Evolutionary conservation across 78 protist species (phyloP), one percentile per base, ranked within the genome.

Genomic region (Speleostelium caveatum): DNA sequence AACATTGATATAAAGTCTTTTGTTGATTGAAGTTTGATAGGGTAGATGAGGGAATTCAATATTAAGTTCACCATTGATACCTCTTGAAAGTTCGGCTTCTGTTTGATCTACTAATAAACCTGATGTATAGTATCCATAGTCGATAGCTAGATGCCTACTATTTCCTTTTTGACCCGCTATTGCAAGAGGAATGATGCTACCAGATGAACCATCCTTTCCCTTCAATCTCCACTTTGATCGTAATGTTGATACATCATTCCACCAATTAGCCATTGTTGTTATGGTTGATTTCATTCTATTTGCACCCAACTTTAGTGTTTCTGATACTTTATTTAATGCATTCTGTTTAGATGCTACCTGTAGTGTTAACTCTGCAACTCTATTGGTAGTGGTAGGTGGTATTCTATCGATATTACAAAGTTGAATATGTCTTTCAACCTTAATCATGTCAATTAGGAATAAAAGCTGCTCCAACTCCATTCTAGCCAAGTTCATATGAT

Each of bases 161-260:
- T 45, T 45, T 45, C n/a, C 45, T 1, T 21, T 36, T 0, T 28
- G 45, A 35, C 19, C 71, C 3, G 1, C 71, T 5, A 32, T 22
- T 0, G 14, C 45, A 35, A 12, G 12, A n/a, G 16, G 39, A 8
- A 24, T 32, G 17, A 30, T 10, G 2, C 30, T 21, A 66, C 53
- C 53, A 66, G 55, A 19, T 36, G 32, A 33, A n/a, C 12, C 19
- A 21, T 80, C 89, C 33, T 80, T 80, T 33, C 89, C 76, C 56
- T 80, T 80, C 41, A 80, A 28, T 68, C 89, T 80, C 89, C 89
- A 80, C 39, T 80, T 80, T 1, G 77, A 33, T 33, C 77, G 33
- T 8, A 80, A 36, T 26, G 66, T 69, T 6, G 69, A 55, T 0
- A 80, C 89, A 56, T 80, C 89, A 49, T 65, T 58, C 89, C 89